Percentiles rank a stretch among this genome's conserved stretches.
Evolutionary conservation across 306 rosid genomes (phyloP).

Genomic region (Quercus dentata): DNA sequence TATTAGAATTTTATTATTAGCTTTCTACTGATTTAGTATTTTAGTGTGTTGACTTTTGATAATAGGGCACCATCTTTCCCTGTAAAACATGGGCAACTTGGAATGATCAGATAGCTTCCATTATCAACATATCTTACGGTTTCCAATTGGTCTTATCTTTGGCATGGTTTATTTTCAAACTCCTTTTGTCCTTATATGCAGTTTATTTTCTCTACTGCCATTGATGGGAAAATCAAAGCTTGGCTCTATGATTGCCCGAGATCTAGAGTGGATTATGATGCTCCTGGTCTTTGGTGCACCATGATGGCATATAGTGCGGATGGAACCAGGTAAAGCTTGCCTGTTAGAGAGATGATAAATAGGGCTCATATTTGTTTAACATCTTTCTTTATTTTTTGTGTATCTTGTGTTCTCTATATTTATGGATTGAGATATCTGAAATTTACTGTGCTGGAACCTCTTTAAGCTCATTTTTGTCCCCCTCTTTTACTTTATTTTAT

Average conservation of each 20-base stretch:
- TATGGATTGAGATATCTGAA: not conserved
- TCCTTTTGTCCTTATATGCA: conserved; percentile 12
- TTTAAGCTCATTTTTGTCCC: not conserved
- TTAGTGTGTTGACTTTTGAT: not conserved
- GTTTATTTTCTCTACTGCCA: conserved; percentile 45
- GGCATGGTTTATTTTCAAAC: not conserved
- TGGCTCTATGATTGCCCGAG: conserved; percentile 43
- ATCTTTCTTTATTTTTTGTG: not conserved
- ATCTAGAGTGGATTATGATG: conserved; percentile 45
- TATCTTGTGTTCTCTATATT: not conserved
- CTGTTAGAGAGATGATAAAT: not conserved
- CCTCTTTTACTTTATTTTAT: not conserved
- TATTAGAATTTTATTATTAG: not conserved
- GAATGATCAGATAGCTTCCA: not conserved
- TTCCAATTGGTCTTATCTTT: not conserved
- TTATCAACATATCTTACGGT: not conserved
- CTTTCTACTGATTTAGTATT: not conserved
- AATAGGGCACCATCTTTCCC: not conserved
- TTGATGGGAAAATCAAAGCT: conserved; percentile 45
- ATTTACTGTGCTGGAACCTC: not conserved
- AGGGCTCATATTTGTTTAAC: not conserved
- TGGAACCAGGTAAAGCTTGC: conserved; percentile 36
- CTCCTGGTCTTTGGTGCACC: conserved; percentile 50
- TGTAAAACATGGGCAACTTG: not conserved
- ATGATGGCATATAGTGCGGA: conserved; percentile 51